Percentiles rank a stretch among this genome's conserved stretches.
These are phyloP conservation scores for Clonostachys sp. DNA, from an alignment of 2,329 filamentous ascomycete species.

Conservation along the genomic window DNA sequence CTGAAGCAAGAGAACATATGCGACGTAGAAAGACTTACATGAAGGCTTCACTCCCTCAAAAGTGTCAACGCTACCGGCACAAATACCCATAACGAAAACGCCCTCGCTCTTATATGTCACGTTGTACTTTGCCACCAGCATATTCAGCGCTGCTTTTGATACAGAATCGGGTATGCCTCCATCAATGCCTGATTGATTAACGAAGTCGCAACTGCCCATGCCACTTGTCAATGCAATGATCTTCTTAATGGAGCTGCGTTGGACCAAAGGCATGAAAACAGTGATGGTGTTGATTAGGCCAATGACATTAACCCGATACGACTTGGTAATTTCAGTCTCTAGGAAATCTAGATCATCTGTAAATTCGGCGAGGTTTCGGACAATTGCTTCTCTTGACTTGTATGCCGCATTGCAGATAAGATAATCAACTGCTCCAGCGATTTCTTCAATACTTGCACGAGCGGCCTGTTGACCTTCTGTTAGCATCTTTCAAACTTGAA, in stretches of 20 bases:
- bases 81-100: slow-evolving; percentile 36
- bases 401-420: too few species aligned
- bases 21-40: too few species aligned
- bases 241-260: slow-evolving; percentile 44
- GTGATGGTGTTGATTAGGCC: slow-evolving; percentile 45
- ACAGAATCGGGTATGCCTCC: slow-evolving; percentile 31
- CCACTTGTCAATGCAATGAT: slow-evolving; percentile 42
- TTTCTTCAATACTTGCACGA: too few species aligned
- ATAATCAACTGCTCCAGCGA: too few species aligned
- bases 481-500: too few species aligned
- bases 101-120: slow-evolving; percentile 39
- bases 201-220: slow-evolving; percentile 35
- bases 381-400: too few species aligned
- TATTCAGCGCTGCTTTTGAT: slow-evolving; percentile 44
- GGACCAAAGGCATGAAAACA: slow-evolving; percentile 45
- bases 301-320: slow-evolving; percentile 40
- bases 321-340: too few species aligned
- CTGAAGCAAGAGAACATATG: too few species aligned
- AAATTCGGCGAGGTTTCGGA: too few species aligned
- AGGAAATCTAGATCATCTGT: too few species aligned
- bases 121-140: slow-evolving; percentile 44
- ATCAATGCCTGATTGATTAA: slow-evolving; percentile 25
- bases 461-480: too few species aligned
- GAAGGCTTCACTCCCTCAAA: neutral
- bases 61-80: slow-evolving; percentile 4